These are phyloP conservation scores for Stipa capillata DNA, from an alignment of 176 grass and related monocot genomes.

Conservation along the genomic window DNA sequence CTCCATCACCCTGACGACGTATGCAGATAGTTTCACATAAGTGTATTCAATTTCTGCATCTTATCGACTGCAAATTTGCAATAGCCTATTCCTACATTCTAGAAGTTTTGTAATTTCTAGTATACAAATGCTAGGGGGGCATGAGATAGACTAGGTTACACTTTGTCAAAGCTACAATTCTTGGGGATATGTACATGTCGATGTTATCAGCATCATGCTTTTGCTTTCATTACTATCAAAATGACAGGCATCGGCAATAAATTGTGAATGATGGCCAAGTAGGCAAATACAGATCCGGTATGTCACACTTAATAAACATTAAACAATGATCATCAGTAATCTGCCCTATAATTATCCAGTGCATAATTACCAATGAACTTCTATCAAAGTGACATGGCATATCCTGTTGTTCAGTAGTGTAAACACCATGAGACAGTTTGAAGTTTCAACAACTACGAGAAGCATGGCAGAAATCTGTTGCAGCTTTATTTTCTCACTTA, in stretches of 20 bases:
- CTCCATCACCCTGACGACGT: constrained; percentile 91
- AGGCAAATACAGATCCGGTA: neutral
- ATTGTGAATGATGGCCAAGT: neutral
- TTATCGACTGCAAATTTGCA: neutral
- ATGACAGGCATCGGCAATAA: neutral
- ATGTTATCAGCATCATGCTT: neutral
- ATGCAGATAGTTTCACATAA: constrained; percentile 6
- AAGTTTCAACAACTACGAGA: neutral
- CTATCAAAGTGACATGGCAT: neutral
- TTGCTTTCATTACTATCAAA: neutral
- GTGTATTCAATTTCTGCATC: neutral
- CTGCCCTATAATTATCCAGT: neutral
- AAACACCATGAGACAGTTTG: neutral
- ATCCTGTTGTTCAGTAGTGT: neutral
- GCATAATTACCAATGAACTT: neutral
- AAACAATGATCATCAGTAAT: neutral
- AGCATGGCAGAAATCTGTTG: neutral
- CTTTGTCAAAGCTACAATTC: neutral
- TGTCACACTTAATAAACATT: neutral
- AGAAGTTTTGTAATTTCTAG: neutral
- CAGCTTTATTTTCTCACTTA: neutral
- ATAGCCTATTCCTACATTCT: neutral
- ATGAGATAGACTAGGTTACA: neutral
- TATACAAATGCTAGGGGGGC: neutral
- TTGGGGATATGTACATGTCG: neutral